phyloP scores from a whole-genome alignment of 257 asterid genomes.

The Primulina huaijiensis region DNA sequence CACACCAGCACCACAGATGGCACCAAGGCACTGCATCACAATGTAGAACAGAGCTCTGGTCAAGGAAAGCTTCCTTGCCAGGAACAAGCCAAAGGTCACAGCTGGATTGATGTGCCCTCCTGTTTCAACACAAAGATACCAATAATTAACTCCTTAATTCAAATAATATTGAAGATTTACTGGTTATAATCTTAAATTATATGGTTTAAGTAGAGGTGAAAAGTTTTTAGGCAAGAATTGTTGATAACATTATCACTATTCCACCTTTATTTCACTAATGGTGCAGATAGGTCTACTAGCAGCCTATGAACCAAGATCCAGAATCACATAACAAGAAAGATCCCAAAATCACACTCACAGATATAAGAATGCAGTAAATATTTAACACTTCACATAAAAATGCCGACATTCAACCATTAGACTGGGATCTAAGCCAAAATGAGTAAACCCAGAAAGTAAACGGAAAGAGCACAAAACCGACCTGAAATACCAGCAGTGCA shows the following conservation, averaged over 20 bases:
- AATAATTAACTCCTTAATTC: background rate
- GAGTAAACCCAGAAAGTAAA: background rate
- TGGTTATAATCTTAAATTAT: background rate
- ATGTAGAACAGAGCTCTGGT: constrained; percentile 49
- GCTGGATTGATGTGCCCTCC: constrained; percentile 64
- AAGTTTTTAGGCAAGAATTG: background rate
- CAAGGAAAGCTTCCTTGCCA: constrained; percentile 51
- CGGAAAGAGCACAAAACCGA: background rate
- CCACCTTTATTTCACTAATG: background rate
- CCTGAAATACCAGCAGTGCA: constrained; percentile 60
- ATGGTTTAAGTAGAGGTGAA: background rate
- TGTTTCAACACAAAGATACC: constrained; percentile 21
- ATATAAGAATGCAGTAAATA: background rate
- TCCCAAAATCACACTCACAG: background rate
- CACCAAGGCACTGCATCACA: constrained; percentile 54
- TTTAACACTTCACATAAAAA: background rate
- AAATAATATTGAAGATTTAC: background rate
- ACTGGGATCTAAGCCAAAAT: background rate
- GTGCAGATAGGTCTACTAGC: background rate
- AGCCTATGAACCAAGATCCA: constrained; percentile 8
- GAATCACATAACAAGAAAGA: background rate
- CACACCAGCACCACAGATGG: constrained; percentile 53
- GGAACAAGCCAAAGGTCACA: constrained; percentile 50
- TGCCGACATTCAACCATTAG: background rate
- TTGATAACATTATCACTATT: background rate